Conservation (phyloP, 106 monocot species). For the Alisma plantagoaquatica region DNA sequence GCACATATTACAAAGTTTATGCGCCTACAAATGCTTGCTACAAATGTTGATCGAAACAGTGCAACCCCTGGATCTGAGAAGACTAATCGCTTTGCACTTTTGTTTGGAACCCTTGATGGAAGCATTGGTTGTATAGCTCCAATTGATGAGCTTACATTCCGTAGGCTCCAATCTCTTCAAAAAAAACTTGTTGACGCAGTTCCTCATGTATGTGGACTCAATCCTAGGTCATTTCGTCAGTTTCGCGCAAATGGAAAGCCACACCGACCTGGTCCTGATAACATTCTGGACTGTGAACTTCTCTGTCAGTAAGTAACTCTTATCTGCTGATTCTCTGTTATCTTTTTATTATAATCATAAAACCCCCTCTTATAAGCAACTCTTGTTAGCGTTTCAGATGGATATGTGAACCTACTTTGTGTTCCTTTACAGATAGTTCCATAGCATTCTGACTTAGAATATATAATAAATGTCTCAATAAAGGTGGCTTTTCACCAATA, state of each 20-base stretch:
- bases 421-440: no score
- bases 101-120: conserved; percentile 89
- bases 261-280: conserved; percentile 93
- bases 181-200: conserved; percentile 76
- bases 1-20: conserved; percentile 78
- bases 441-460: no score
- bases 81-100: conserved; percentile 82
- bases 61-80: conserved; percentile 52
- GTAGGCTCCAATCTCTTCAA: conserved; percentile 77
- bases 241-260: conserved; percentile 72
- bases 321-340: no score
- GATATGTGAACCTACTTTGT: no score
- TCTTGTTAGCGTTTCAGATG: no score
- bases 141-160: conserved; percentile 84
- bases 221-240: conserved; percentile 78
- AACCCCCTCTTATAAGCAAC: no score
- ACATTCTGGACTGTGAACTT: conserved; percentile 83
- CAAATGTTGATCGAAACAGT: conserved; percentile 35
- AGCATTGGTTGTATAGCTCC: conserved; percentile 92
- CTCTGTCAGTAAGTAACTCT: conserved; percentile 73
- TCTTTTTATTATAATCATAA: no score
- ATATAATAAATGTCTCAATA: no score
- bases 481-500: no score
- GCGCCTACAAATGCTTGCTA: conserved; percentile 79
- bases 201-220: conserved; percentile 82